Base-by-base conservation (phyloP, 164 flowering plant genomes). In the Vitis rupestris region DNA sequence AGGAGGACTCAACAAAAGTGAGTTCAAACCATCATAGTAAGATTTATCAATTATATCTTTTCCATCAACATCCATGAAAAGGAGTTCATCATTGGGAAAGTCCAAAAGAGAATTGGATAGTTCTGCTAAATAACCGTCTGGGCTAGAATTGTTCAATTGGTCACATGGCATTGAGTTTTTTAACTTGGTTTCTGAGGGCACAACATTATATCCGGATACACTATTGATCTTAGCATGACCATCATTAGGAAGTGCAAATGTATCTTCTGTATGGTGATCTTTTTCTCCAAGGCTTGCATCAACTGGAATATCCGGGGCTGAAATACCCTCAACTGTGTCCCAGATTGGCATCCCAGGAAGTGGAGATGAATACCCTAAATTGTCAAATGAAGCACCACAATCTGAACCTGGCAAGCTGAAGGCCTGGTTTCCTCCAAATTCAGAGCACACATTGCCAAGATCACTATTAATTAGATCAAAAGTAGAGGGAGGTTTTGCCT, bases 1-100 rank as follows among this genome's bases (percentile, higher is more conserved):
- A 15, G 91, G 90, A 61, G 85, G 82, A 78, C 75, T 83, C 70
- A 81, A 64, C 76, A 90, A 70, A 54, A 86, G 83, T 59, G 89
- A 84, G 65, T 79, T 77, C 10, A 90, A 75, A 61, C 84, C 82
- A 71, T 87, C 88, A 73, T 74, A 77, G 68, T 75, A 82, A 54
- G 88, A 80, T 65, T 78, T 80, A 61, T 83, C 89, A 50, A 79
- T 74, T 37, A 66, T 50, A 16, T 81, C 88, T 67, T 90, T 84
- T 62, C 79, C 93, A 78, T 82, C 88, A 56, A 61, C 78, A 76
- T 82, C 84, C 75, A 79, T 67, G 58, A 74, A 75, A 50, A 79
- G 79, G 11, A 76, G 72, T 9, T 78, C 89, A 27, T 83, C 96
- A 56, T 80, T 72, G 11, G 78, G 37, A 52, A 87, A 84, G 72